Base-by-base conservation (phyloP, 371 early-diverging fungal genomes). In the Lichtheimia ornata region DNA sequence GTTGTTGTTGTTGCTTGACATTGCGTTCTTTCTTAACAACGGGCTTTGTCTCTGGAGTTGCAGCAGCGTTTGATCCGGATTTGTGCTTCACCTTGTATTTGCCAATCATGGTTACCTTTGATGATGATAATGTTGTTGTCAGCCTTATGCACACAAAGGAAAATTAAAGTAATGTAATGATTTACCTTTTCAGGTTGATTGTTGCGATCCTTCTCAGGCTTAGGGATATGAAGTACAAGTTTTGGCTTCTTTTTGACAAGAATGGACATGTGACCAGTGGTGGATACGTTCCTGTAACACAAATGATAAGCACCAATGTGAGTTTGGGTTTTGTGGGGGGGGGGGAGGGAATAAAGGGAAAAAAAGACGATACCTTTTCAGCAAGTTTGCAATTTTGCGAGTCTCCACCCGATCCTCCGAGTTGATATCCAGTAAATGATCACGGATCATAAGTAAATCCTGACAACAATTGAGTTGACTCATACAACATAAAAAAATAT, bases 311-410 rank as follows among this genome's bases (percentile, higher is more conserved):
- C 22, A 35, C 35, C 35, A 35, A 6, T 47, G 47, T 22, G 6
- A 18, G 45, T 45, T n/a, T n/a, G 13, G n/a, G n/a, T n/a, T n/a
- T n/a, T n/a, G n/a, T n/a, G n/a, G 0, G 47, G 1, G 14, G 47
- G 5, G 18, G 18, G 12, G 15, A n/a, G 3, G 0, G 12, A 5
- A n/a, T 0, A 5, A 45, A 45, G n/a, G n/a, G 11, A 45, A 13
- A 47, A 47, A 2, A 47, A n/a, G 1, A 47, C 18, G 18, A n/a
- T 12, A 47, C 47, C 22, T 47, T 47, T 47, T 47, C n/a, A 47
- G 24, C 57, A 56, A 56, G 14, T 22, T 44, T 24, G 57, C 44
- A 27, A 56, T 56, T 25, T 43, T 56, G 28, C 57, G 57, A n/a
- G 57, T 44, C 15, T 54, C 54, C 41, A 54, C 54, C 0, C n/a